Evolutionary conservation across 1,284 basidiomycete genomes (phyloP).

Genomic region (Cutaneotrichosporon cutaneum): DNA sequence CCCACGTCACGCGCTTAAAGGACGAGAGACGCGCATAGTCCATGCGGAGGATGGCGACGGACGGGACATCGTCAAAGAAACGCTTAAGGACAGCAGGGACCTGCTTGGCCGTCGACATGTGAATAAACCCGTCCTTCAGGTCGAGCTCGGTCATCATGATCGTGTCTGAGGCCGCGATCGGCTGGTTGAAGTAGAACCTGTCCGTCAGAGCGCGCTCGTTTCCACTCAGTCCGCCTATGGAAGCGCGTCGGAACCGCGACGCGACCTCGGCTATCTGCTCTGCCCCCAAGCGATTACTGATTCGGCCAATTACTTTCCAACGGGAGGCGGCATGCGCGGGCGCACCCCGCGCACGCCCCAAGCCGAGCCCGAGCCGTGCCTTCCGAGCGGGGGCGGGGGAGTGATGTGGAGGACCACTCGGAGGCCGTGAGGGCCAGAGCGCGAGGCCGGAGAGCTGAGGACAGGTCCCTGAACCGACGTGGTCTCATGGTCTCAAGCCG

Average conservation of each 20-base stretch:
- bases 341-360: no score
- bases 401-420: background rate
- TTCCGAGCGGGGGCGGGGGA: background rate
- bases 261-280: background rate
- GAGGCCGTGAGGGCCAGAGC: background rate
- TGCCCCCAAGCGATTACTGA: background rate
- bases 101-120: conserved; percentile 63
- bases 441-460: background rate
- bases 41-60: conserved; percentile 59
- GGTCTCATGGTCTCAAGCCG: background rate
- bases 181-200: conserved; percentile 28
- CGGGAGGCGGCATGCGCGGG: background rate
- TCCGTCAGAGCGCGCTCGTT: background rate
- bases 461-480: background rate
- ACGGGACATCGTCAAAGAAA: conserved; percentile 58
- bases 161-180: conserved; percentile 34
- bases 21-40: conserved; percentile 39
- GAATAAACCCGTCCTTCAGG: conserved; percentile 59
- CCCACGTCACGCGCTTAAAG: conserved; percentile 44
- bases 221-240: background rate
- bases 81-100: conserved; percentile 58
- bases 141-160: conserved; percentile 44
- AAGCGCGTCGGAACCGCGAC: background rate
- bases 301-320: background rate
- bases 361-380: background rate